phyloP scores from a whole-genome alignment of 2,329 filamentous ascomycete species.

The Lachnellula cervina region DNA sequence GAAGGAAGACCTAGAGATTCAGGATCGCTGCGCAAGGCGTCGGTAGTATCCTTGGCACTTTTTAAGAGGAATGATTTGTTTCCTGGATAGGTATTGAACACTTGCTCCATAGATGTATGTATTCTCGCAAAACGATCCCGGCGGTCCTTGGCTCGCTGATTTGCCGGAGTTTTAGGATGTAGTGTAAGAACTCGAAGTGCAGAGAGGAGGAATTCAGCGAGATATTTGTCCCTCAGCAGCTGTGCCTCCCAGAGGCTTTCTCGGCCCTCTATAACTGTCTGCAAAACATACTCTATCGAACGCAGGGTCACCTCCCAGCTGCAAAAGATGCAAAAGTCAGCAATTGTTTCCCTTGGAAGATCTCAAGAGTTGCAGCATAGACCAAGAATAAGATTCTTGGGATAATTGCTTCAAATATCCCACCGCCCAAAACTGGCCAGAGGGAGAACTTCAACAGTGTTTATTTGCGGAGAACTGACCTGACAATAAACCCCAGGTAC shows the following conservation, averaged over 20 bases:
- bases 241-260: constrained; percentile 29
- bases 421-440: too few species aligned
- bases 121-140: constrained; percentile 37
- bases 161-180: constrained; percentile 35
- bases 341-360: not conserved
- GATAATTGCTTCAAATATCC: too few species aligned
- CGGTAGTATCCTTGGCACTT: constrained; percentile 35
- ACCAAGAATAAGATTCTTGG: too few species aligned
- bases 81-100: constrained; percentile 38
- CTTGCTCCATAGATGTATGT: constrained; percentile 34
- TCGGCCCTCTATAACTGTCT: constrained; percentile 34
- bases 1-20: constrained; percentile 33
- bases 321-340: not conserved
- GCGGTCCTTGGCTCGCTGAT: constrained; percentile 32
- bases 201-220: constrained; percentile 36
- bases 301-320: constrained; percentile 39
- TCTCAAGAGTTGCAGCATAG: not conserved
- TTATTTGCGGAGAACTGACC: not conserved
- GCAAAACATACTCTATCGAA: constrained; percentile 36
- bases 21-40: constrained; percentile 33
- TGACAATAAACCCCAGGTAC: constrained; percentile 35
- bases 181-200: constrained; percentile 35
- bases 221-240: constrained; percentile 34
- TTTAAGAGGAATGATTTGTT: constrained; percentile 36
- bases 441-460: not conserved